phyloP scores from a whole-genome alignment of 805 yeast genomes.

The Wickerhamiella kurtzmanii region DNA sequence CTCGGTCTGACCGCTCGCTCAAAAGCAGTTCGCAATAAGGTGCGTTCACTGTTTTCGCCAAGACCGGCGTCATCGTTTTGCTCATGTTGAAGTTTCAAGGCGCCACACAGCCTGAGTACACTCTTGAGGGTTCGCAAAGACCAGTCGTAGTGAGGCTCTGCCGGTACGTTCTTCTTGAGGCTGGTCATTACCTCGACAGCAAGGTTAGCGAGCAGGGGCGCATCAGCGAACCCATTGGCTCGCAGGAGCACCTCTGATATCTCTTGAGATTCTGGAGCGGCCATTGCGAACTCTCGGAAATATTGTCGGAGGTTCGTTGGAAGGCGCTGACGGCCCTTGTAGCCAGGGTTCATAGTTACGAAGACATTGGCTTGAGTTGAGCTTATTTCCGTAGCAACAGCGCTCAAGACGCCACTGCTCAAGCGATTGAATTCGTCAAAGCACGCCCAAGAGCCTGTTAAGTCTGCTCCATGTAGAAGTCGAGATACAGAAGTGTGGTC shows the following conservation, averaged over 20 bases:
- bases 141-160: constrained; percentile 75
- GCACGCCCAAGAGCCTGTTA: constrained; percentile 88
- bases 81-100: constrained; percentile 18
- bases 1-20: constrained; percentile 46
- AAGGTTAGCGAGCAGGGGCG: constrained; percentile 32
- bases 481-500: constrained; percentile 70
- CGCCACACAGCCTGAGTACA: constrained; percentile 47
- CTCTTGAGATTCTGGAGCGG: constrained; percentile 49
- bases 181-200: constrained; percentile 43
- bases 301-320: constrained; percentile 78
- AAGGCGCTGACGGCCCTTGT: constrained; percentile 65
- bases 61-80: constrained; percentile 17
- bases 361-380: constrained; percentile 42
- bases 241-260: constrained; percentile 63
- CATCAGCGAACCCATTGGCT: constrained; percentile 52
- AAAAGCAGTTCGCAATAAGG: constrained; percentile 1
- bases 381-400: constrained; percentile 71
- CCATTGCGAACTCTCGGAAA: constrained; percentile 65
- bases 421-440: constrained; percentile 90
- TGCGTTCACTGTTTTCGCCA: not conserved
- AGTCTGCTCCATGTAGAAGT: constrained; percentile 62
- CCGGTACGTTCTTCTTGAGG: constrained; percentile 32
- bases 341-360: constrained; percentile 83
- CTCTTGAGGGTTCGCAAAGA: constrained; percentile 73
- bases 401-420: constrained; percentile 57